Evolutionary conservation across 1,139 yeast genomes (phyloP), one percentile per base, ranked within the genome.

Genomic region (Blastobotrys malaysiensis): DNA sequence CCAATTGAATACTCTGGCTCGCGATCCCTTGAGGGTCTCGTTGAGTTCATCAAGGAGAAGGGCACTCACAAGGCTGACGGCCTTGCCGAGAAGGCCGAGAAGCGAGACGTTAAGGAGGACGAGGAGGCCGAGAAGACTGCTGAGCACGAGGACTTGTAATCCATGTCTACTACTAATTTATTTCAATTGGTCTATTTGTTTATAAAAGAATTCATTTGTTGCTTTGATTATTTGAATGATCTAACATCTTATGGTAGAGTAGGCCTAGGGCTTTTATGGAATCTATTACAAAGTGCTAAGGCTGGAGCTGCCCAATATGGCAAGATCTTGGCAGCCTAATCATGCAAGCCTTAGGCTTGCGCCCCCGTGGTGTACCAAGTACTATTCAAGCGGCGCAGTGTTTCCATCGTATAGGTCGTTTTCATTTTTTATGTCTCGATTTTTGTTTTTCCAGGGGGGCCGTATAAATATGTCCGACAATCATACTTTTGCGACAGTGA

Each of bases 11-110:
- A 78, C 74, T 75, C 78, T 57, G 88, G 89, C 59, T 75, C 79
- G 54, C 88, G 99, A 79, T 84, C 87, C 54, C 74, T 91, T 58
- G 90, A 86, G 64, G 76, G 81, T 43, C 79, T 93, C 66, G 78
- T 85, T 60, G 76, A 75, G 31, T 93, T 91, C 74, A 77, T 93
- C 65, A 78, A 81, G 69, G 83, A 79, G 62, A 72, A 78, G 48
- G 90, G 93, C 68, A 73, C 82, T 49, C 76, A 79, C 69, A 73
- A 74, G 56, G 75, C 82, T 57, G 90, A 86, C 65, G 85, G 39
- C n/a, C 39, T 31, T 31, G 39, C 39, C n/a, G 39, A n/a, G 36
- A 31, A 31, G 39, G 39, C 39, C n/a, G 39, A 31, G 16, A 31
- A 31, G 39, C 39, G 39, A 13, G 39, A 31, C 16, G 39, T 31